Evolutionary conservation across 2,329 filamentous ascomycete genomes (phyloP).

Genomic region (Botryotinia convoluta): DNA sequence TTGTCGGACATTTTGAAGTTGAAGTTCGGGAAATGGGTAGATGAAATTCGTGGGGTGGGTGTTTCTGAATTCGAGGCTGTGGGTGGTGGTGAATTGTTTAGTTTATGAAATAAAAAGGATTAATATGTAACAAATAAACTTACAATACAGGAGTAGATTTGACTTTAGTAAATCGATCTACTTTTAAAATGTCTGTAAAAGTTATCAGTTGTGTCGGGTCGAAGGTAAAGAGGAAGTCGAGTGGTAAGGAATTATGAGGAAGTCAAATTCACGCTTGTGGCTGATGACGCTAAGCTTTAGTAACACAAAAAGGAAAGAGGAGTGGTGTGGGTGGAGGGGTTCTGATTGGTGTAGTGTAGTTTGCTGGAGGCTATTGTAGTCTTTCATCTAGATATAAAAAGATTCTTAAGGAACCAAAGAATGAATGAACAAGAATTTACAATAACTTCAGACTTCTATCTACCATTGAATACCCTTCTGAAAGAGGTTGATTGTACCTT

Average conservation of each 20-base stretch:
- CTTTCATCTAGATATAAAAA: not conserved
- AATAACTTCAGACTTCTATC: not conserved
- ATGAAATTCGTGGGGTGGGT: constrained; percentile 6
- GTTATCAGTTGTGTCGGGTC: not conserved
- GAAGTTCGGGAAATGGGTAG: not conserved
- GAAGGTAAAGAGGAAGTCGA: not conserved
- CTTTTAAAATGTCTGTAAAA: not conserved
- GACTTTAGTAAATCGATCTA: not conserved
- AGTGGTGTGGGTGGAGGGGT: not conserved
- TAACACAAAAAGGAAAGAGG: constrained; percentile 1
- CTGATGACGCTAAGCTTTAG: constrained; percentile 18
- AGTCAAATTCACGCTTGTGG: constrained; percentile 18
- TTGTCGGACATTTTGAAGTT: constrained; percentile 42
- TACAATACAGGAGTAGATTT: constrained; percentile 10
- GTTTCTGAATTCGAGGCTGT: constrained; percentile 3
- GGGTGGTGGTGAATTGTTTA: not conserved
- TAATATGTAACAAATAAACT: not conserved
- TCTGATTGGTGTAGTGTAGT: not conserved
- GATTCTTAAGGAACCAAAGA: not conserved
- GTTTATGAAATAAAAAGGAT: not conserved
- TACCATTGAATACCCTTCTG: not conserved
- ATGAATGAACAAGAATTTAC: not conserved
- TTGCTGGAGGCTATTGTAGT: not conserved
- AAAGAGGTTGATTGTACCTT: not conserved
- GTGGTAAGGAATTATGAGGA: not conserved